Evolutionary conservation across 2,329 filamentous ascomycete genomes (phyloP).

Genomic region (Raffaelea arxii): DNA sequence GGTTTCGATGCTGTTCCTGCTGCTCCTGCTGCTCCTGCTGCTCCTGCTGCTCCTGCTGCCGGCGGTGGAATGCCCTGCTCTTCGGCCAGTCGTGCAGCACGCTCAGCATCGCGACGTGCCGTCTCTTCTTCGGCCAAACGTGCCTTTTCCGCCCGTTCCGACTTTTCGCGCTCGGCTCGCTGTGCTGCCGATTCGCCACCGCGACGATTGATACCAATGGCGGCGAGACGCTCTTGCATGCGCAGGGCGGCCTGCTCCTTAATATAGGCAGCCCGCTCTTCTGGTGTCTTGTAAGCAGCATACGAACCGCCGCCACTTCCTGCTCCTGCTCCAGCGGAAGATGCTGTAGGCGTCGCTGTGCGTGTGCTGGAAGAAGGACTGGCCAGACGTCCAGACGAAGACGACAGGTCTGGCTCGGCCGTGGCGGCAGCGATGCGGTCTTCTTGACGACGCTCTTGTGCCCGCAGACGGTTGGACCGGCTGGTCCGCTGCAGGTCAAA

Average conservation of each 20-base stretch:
- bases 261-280: constrained; percentile 91
- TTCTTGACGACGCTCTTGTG: constrained; percentile 44
- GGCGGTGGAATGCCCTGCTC: constrained; percentile 60
- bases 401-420: background rate
- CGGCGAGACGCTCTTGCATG: constrained; percentile 92
- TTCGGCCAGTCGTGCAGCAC: constrained; percentile 71
- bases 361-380: constrained; percentile 20
- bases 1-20: background rate
- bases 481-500: constrained; percentile 88
- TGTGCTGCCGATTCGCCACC: constrained; percentile 77
- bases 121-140: constrained; percentile 92
- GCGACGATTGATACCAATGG: constrained; percentile 81
- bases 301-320: constrained; percentile 54
- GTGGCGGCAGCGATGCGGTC: constrained; percentile 18
- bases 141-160: constrained; percentile 78
- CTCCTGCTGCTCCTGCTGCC: constrained; percentile 26
- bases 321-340: constrained; percentile 33
- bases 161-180: constrained; percentile 76
- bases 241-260: constrained; percentile 94
- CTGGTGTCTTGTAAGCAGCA: constrained; percentile 76
- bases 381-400: constrained; percentile 11
- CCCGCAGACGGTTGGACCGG: constrained; percentile 59
- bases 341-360: constrained; percentile 39
- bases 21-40: constrained; percentile 24
- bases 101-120: constrained; percentile 74